phyloP scores from a whole-genome alignment of 768 basidiomycete species.

The Mycena belliarum region DNA sequence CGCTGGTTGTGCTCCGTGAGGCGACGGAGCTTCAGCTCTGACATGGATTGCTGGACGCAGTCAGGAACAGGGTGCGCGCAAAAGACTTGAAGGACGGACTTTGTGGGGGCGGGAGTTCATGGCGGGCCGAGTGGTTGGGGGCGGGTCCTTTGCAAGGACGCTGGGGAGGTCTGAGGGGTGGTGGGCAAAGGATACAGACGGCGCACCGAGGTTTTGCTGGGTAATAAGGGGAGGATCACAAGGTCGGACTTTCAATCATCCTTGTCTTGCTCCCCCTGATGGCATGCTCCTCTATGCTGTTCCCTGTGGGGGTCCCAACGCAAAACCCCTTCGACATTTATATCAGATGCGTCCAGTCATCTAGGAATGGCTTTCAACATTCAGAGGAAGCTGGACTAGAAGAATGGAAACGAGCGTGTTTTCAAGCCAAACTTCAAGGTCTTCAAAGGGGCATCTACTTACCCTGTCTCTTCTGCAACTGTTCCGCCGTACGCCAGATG shows the following conservation, averaged over 20 bases:
- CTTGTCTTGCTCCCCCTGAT: too few species aligned
- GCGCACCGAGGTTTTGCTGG: constrained; percentile 1
- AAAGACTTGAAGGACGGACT: constrained; percentile 33
- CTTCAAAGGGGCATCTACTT: too few species aligned
- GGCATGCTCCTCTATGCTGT: too few species aligned
- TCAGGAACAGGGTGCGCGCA: neutral
- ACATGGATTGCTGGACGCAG: constrained; percentile 79
- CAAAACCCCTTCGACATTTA: too few species aligned
- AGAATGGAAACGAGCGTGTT: too few species aligned
- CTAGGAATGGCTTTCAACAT: too few species aligned
- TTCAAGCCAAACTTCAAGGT: too few species aligned
- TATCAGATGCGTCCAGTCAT: too few species aligned
- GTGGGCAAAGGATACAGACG: constrained; percentile 18
- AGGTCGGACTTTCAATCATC: neutral
- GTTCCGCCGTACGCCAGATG: too few species aligned
- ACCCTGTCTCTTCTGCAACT: too few species aligned
- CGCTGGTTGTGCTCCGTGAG: constrained; percentile 94
- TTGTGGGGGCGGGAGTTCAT: constrained; percentile 82
- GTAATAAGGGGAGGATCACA: constrained; percentile 3
- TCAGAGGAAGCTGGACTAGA: too few species aligned
- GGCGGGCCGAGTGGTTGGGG: constrained; percentile 24
- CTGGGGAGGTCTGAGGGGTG: constrained; percentile 16
- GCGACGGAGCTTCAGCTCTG: constrained; percentile 92
- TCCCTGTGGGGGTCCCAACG: too few species aligned
- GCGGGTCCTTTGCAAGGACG: neutral